Conservation (phyloP, 129 eudicot genomes). For the Artemisia tridentata region DNA sequence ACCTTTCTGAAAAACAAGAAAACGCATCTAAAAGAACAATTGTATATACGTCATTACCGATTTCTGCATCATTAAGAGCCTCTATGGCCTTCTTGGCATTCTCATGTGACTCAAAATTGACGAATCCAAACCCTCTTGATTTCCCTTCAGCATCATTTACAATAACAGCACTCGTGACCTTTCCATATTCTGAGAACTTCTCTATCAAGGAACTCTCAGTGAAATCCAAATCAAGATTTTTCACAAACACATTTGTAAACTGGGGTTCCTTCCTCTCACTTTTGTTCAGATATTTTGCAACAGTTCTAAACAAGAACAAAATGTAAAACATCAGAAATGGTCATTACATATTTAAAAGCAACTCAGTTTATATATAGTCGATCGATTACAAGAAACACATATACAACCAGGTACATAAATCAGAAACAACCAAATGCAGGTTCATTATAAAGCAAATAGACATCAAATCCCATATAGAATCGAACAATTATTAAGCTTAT, state of each 20-base stretch:
- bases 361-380: too few relatives aligned
- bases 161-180: constrained; percentile 36
- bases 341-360: too few relatives aligned
- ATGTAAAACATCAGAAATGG: too few relatives aligned
- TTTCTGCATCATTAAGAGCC: constrained; percentile 38
- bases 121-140: constrained; percentile 60
- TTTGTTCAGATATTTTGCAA: constrained; percentile 49
- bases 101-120: constrained; percentile 43
- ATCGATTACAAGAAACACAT: too few relatives aligned
- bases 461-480: too few relatives aligned
- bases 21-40: not conserved
- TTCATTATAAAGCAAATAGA: too few relatives aligned
- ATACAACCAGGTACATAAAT: too few relatives aligned
- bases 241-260: constrained; percentile 49
- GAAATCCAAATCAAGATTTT: constrained; percentile 36
- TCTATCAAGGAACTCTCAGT: constrained; percentile 39
- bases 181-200: constrained; percentile 44
- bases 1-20: not conserved
- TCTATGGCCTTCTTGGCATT: constrained; percentile 47
- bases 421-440: too few relatives aligned
- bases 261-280: constrained; percentile 43
- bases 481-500: too few relatives aligned
- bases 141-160: constrained; percentile 47
- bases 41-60: constrained; percentile 22
- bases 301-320: constrained; percentile 38